Base-by-base conservation (phyloP, 306 rosid genomes). In the Elaeagnus macrophylla region DNA sequence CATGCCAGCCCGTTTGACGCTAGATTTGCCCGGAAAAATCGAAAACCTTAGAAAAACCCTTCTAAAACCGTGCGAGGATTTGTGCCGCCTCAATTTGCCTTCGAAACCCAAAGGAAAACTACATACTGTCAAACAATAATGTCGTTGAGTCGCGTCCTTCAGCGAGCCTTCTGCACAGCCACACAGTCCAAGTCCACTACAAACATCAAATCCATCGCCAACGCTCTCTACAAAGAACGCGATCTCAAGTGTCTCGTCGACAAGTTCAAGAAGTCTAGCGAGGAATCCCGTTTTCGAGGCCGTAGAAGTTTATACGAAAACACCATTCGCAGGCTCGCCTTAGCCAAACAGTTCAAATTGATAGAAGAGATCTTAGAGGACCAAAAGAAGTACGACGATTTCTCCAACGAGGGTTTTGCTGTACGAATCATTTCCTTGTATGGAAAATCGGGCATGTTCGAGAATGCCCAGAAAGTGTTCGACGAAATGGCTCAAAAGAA, bases 221-320 rank as follows among this genome's bases (percentile, higher is more conserved):
- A 62, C 12, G 71, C 73, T 18, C 82, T 82, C 20, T 73, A 44
- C 81, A 74, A 51, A 39, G 88, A 88, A 51, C 65, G 70, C 36
- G 67, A 77, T 75, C 74, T 82, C 13, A 70, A 66, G 49, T 77
- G 49, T 9, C 71, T 88, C 9, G 95, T 78, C 12, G 53, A 72
- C 11, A 84, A 83, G 75, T 88, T 82, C 77, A 84, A 88, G 53
- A 68, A 78, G 60, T 81, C 82, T 13, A 84, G 86, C n/a, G 86
- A 84, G 57, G 3, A 43, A 1, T 39, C 59, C 45, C 84, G 95
- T 7, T 88, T 88, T 75, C 83, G 91, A 7, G 69, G 64, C 32
- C 67, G 64, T 53, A 18, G 56, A 51, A 72, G 78, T 56, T 58
- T 84, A 16, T 88, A 88, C 57, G 81, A 78, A 47, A 54, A 66